These are phyloP conservation scores for Aspergillus pseudoviridinutans DNA, from an alignment of 2,329 filamentous ascomycete genomes.

Conservation along the genomic window DNA sequence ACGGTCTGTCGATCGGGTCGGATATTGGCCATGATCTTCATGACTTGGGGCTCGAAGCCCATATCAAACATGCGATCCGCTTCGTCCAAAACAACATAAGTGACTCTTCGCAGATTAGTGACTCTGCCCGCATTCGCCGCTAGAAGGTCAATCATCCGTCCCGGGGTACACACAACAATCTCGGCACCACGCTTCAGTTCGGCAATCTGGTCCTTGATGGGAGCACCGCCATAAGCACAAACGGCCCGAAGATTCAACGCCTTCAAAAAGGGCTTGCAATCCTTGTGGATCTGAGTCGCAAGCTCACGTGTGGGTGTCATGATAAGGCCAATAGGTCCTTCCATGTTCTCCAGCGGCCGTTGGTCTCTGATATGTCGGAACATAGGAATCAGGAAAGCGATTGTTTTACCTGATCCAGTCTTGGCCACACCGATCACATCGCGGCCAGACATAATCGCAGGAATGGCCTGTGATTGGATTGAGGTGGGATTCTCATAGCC, in stretches of 20 bases:
- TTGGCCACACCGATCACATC: conserved; percentile 97
- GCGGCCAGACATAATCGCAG: conserved; percentile 90
- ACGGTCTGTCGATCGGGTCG: conserved; percentile 91
- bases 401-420: conserved; percentile 95
- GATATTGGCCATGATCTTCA: conserved; percentile 91
- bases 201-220: conserved; percentile 96
- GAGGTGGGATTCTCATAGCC: conserved; percentile 86
- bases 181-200: conserved; percentile 93
- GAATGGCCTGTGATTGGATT: conserved; percentile 93
- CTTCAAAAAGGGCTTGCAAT: conserved; percentile 92
- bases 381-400: conserved; percentile 94
- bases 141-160: conserved; percentile 90
- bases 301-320: conserved; percentile 94
- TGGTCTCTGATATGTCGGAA: conserved; percentile 98
- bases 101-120: conserved; percentile 82
- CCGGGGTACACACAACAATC: conserved; percentile 91
- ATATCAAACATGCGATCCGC: conserved; percentile 99
- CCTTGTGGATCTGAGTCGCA: conserved; percentile 86
- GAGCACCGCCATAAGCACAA: conserved; percentile 90
- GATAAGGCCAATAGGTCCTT: conserved; percentile 83
- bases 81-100: conserved; percentile 93
- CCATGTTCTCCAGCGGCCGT: conserved; percentile 70
- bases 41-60: conserved; percentile 97
- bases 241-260: conserved; percentile 79
- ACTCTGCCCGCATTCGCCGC: conserved; percentile 92